phyloP scores from a whole-genome alignment of 164 flowering plant genomes.

The Chloranthus sessilifolius region DNA sequence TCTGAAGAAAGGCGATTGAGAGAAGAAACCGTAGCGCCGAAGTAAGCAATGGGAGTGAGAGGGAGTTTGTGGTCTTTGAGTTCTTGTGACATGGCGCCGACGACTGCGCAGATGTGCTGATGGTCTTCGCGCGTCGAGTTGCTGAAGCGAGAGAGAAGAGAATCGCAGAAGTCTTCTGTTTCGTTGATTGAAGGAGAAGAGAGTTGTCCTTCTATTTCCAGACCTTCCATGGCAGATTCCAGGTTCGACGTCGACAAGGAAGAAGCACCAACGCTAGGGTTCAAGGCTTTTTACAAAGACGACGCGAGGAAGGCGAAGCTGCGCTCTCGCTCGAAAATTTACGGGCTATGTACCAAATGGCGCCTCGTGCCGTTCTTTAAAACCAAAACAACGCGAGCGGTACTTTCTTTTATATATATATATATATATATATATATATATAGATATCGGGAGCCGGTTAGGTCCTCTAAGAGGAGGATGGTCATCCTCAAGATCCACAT shows the following conservation, averaged over 20 bases:
- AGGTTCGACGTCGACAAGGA: background rate
- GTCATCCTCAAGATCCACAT: too few relatives aligned
- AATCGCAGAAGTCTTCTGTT: slow-evolving; percentile 36
- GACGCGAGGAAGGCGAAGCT: too few relatives aligned
- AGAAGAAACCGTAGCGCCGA: slow-evolving; percentile 58
- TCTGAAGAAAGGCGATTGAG: slow-evolving; percentile 38
- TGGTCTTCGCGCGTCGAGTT: slow-evolving; percentile 53
- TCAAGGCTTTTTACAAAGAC: too few relatives aligned
- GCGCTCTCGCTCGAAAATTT: too few relatives aligned
- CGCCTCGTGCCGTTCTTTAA: too few relatives aligned
- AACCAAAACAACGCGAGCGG: too few relatives aligned
- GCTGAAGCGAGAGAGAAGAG: slow-evolving; percentile 41
- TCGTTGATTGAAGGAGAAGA: slow-evolving; percentile 13
- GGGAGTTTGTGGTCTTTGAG: slow-evolving; percentile 65
- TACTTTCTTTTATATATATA: too few relatives aligned
- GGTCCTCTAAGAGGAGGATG: too few relatives aligned
- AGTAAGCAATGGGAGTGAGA: slow-evolving; percentile 54
- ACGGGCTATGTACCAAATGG: too few relatives aligned
- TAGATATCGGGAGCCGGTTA: too few relatives aligned
- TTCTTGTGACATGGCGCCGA: slow-evolving; percentile 74
- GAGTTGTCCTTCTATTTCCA: slow-evolving; percentile 10
- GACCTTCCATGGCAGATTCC: slow-evolving; percentile 21
- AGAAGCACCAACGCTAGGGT: too few relatives aligned
- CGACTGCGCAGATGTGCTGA: slow-evolving; percentile 62
- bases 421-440: too few relatives aligned